phyloP scores from a whole-genome alignment of 345 rosid genomes.

The Rhodomyrtus tomentosa region DNA sequence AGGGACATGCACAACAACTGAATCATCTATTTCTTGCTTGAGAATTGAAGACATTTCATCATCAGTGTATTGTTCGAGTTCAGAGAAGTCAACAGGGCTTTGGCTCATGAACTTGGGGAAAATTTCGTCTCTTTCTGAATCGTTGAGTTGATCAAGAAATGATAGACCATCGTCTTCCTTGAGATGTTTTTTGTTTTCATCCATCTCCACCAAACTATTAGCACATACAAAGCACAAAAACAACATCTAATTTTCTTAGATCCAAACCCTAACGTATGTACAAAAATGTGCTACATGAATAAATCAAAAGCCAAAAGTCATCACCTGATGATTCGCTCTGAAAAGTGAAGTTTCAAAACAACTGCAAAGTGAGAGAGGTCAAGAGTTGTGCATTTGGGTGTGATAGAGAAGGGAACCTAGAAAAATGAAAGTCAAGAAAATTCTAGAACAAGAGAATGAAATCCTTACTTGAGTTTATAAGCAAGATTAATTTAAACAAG shows the following conservation, averaged over 20 bases:
- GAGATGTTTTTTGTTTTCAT: background rate
- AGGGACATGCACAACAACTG: background rate
- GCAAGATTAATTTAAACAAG: background rate
- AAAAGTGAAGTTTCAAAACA: background rate
- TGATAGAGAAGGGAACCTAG: background rate
- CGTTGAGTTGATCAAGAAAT: background rate
- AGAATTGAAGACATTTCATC: background rate
- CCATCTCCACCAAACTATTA: background rate
- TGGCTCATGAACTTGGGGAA: background rate
- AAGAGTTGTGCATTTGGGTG: background rate
- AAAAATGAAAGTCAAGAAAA: background rate
- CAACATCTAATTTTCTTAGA: background rate
- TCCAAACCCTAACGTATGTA: background rate
- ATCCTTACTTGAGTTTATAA: background rate
- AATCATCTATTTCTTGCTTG: background rate
- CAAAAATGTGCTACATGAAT: background rate
- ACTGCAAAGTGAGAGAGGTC: background rate
- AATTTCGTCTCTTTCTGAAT: background rate
- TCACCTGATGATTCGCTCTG: background rate
- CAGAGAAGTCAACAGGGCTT: background rate
- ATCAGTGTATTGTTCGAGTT: background rate
- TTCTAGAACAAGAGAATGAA: background rate
- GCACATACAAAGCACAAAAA: background rate
- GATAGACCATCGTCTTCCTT: background rate
- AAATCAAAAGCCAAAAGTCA: background rate